phyloP scores from a whole-genome alignment of 139 green algal genomes.

The Micractinium sp. region DNA sequence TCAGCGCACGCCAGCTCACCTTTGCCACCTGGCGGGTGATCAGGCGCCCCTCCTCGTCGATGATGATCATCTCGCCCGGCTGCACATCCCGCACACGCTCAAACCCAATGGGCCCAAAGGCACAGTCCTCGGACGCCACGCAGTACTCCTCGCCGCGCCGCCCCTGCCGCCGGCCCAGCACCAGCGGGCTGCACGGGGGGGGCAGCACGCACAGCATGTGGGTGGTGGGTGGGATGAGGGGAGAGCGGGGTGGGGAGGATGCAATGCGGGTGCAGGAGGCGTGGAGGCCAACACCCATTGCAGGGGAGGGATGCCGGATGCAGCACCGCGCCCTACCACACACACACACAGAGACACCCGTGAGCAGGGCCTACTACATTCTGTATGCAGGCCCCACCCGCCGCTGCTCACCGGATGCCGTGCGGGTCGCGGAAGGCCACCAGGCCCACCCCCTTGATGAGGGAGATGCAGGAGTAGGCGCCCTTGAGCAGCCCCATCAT shows the following conservation, averaged over 20 bases:
- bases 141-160: slow-evolving; percentile 82
- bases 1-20: slow-evolving; percentile 34
- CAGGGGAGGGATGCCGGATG: too few species aligned
- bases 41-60: slow-evolving; percentile 84
- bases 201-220: not conserved
- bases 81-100: slow-evolving; percentile 90
- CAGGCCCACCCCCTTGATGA: slow-evolving; percentile 94
- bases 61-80: slow-evolving; percentile 96
- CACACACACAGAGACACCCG: too few species aligned
- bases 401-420: slow-evolving; percentile 90
- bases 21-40: slow-evolving; percentile 70
- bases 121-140: slow-evolving; percentile 96
- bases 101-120: slow-evolving; percentile 98
- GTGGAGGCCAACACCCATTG: too few species aligned
- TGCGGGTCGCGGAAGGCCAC: slow-evolving; percentile 96
- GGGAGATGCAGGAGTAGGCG: slow-evolving; percentile 91
- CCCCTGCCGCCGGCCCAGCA: slow-evolving; percentile 79
- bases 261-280: too few species aligned
- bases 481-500: slow-evolving; percentile 88
- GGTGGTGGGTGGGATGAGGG: not conserved
- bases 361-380: too few species aligned
- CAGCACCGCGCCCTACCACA: too few species aligned
- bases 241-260: not conserved
- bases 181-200: slow-evolving; percentile 75
- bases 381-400: too few species aligned